Evolutionary conservation across 305 asterid species (phyloP).

Genomic region (Fraxinus nigra): DNA sequence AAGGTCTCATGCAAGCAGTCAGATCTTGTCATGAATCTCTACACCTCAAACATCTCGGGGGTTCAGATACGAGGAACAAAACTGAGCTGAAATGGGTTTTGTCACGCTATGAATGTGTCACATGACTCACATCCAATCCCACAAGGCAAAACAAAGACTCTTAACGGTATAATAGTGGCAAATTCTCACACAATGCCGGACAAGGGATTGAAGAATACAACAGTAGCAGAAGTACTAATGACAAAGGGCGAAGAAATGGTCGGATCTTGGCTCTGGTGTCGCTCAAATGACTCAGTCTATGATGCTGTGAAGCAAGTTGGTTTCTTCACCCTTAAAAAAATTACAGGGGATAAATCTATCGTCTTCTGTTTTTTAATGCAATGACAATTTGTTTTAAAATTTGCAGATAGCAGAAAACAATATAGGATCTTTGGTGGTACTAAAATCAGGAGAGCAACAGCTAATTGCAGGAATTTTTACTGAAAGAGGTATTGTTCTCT

Average conservation of each 20-base stretch:
- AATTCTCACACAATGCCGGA: slow-evolving; percentile 31
- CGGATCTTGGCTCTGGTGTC: slow-evolving; percentile 72
- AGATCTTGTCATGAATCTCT: slow-evolving; percentile 38
- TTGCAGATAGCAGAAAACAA: slow-evolving; percentile 74
- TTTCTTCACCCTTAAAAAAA: slow-evolving; percentile 12
- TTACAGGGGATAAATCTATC: neutral
- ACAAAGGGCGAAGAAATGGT: slow-evolving; percentile 56
- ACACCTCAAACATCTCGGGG: slow-evolving; percentile 15
- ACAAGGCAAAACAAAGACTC: slow-evolving; percentile 12
- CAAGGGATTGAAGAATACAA: slow-evolving; percentile 62
- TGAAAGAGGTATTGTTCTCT: slow-evolving; percentile 51
- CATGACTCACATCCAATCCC: slow-evolving; percentile 6
- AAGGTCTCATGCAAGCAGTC: slow-evolving; percentile 39
- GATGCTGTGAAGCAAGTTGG: slow-evolving; percentile 69
- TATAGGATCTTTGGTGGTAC: slow-evolving; percentile 75
- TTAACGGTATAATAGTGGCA: slow-evolving; percentile 19
- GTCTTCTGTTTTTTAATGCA: neutral
- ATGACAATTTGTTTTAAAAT: neutral
- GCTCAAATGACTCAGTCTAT: slow-evolving; percentile 49
- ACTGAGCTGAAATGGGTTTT: slow-evolving; percentile 25
- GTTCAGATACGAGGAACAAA: slow-evolving; percentile 18
- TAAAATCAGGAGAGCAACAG: slow-evolving; percentile 63
- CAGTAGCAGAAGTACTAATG: slow-evolving; percentile 57
- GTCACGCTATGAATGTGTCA: slow-evolving; percentile 14
- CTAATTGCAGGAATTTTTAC: slow-evolving; percentile 74